phyloP scores from a whole-genome alignment of 257 asterid genomes.

The Plantago elongata region DNA sequence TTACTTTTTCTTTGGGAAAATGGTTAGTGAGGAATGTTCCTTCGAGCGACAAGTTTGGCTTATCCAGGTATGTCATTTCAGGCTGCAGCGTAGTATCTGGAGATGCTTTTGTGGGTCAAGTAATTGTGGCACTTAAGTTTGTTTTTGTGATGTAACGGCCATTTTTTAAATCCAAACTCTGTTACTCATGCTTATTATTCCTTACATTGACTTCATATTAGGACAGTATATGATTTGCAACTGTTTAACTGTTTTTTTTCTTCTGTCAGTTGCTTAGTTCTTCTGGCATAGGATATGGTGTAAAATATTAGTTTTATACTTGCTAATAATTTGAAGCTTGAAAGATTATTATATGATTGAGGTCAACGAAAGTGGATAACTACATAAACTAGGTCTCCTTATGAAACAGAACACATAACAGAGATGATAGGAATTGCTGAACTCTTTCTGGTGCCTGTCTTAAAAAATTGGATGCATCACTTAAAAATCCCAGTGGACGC shows the following conservation, averaged over 20 bases:
- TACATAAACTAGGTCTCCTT: not conserved
- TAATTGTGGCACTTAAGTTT: not conserved
- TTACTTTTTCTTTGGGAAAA: not conserved
- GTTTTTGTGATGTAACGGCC: conserved; percentile 27
- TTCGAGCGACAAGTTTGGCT: conserved; percentile 22
- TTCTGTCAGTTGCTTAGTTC: not conserved
- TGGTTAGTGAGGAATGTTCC: not conserved
- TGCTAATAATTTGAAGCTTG: not conserved
- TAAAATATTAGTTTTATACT: too few species aligned
- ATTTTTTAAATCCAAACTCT: conserved; percentile 19
- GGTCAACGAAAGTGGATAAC: not conserved
- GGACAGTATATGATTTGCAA: conserved; percentile 13
- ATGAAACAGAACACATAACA: not conserved
- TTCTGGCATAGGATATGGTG: too few species aligned
- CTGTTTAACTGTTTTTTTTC: not conserved
- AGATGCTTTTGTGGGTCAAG: not conserved
- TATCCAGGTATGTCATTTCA: conserved; percentile 25
- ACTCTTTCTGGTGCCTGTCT: not conserved
- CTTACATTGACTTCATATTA: not conserved
- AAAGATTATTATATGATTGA: not conserved
- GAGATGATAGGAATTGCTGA: not conserved
- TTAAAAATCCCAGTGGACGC: too few species aligned
- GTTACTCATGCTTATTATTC: conserved; percentile 17
- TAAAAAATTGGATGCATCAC: too few species aligned
- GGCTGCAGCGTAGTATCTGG: not conserved